Conservation (phyloP, 371 early-diverging fungal species). For the Apophysomyces ossiformis region DNA sequence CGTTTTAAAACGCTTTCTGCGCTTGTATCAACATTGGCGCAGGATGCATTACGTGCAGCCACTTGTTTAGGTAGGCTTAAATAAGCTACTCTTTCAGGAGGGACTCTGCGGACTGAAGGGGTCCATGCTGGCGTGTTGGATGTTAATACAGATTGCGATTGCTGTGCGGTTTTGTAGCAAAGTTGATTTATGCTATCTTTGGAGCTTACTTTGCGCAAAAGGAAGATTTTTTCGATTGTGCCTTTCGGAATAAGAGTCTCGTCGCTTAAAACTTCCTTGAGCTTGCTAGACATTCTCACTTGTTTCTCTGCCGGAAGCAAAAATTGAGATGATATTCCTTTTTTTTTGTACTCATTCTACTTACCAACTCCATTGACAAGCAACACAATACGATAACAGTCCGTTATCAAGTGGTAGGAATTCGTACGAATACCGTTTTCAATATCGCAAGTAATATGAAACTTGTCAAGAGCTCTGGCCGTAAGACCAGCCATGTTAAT, state of each 20-base stretch:
- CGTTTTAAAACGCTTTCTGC: slow-evolving; percentile 29
- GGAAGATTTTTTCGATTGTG: slow-evolving; percentile 28
- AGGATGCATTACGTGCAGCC: neutral
- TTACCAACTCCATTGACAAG: slow-evolving; percentile 19
- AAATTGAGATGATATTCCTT: too few species aligned
- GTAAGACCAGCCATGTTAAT: slow-evolving; percentile 41
- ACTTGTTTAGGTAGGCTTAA: neutral
- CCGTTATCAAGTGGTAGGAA: neutral
- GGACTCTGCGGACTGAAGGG: neutral
- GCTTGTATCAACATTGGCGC: slow-evolving; percentile 4
- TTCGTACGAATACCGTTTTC: slow-evolving; percentile 11
- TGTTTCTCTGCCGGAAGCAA: slow-evolving; percentile 22
- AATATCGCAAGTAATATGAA: slow-evolving; percentile 39
- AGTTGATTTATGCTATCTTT: neutral
- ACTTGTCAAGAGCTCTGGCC: slow-evolving; percentile 47
- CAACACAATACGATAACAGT: slow-evolving; percentile 22
- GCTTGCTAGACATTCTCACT: slow-evolving; percentile 11
- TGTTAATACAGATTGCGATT: neutral
- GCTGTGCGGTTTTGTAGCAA: neutral
- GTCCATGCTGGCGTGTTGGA: neutral
- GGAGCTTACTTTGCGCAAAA: slow-evolving; percentile 20
- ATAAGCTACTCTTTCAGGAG: neutral
- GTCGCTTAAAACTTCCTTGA: slow-evolving; percentile 25
- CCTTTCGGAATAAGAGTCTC: slow-evolving; percentile 26
- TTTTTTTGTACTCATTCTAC: too few species aligned